Base-by-base conservation (phyloP, 805 yeast genomes). In the Maudiozyma barnettii region DNA sequence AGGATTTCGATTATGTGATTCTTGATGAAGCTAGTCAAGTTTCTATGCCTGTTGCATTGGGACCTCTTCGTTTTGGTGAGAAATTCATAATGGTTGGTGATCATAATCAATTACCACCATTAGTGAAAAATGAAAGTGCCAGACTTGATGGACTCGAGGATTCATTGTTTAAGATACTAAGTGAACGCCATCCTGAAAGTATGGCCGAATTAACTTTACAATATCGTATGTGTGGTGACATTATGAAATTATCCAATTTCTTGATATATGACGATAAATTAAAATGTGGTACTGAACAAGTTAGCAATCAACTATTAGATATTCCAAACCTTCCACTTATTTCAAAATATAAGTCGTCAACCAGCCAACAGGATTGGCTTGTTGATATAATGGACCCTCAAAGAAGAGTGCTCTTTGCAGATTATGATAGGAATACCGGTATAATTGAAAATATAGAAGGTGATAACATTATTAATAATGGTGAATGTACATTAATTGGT, bases 1-100 rank as follows among this genome's bases (percentile, higher is more conserved):
- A 78, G 31, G 72, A 68, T 14, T 93, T 93, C 64, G 99, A 93
- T 58, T 91, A 85, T 60, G 95, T 97, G 60, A 89, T 93, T 39
- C 76, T 93, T 40, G 99, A 93, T 63, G 99, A 93, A 63, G 98
- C 98, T 0, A 89, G 97, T 1, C 99, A 93, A 59, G 85, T 91
- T 0, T 83, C 97, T 0, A 73, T 91, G 73, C 99, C 99, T 0
- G 74, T 86, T 5, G 84, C 95, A 55, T 64, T 93, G 26, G 99
- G 98, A 0, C 98, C 99, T 0, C 63, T 93, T 42, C 65, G 89
- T 30, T 77, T 76, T 53, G 82, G 89, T 31, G 82, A 83, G 41
- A 84, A 77, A 63, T 93, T 91, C 61, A 75, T 93, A 1, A 72
- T 93, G 50, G 97, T 93, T n/a, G 99, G 99, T 9, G 99, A 93